Percentiles rank a stretch among this genome's conserved stretches.
Conservation (phyloP, 2,329 filamentous ascomycete genomes). For the Penicillium sp. region DNA sequence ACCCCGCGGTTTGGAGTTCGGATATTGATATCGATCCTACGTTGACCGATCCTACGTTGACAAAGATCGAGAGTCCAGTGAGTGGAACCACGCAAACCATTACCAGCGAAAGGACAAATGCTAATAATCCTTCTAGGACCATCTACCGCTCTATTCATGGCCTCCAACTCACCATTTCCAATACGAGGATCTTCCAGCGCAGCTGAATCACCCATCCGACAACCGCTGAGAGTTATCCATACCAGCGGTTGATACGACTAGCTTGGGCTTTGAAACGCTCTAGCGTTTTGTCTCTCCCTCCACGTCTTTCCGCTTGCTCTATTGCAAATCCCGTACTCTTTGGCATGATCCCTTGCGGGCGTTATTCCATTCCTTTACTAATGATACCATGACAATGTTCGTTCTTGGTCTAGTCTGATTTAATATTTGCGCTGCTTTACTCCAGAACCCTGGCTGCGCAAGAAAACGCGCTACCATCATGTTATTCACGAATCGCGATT, state of each 20-base stretch:
- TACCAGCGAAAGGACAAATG: not conserved
- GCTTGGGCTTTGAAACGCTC: not conserved
- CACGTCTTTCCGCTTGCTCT: not conserved
- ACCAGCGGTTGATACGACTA: not conserved
- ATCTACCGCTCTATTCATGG: conserved; percentile 3
- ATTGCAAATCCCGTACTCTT: not conserved
- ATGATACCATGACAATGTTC: not conserved
- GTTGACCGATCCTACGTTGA: conserved; percentile 1
- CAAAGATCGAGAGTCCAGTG: not conserved
- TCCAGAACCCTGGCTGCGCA: not conserved
- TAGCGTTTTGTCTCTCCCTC: not conserved
- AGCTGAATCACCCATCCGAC: not conserved
- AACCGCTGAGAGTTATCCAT: not conserved
- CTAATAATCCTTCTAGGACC: not conserved
- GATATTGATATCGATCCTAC: conserved; percentile 6
- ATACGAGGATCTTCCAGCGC: not conserved
- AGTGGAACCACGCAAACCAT: not conserved
- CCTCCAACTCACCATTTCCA: not conserved
- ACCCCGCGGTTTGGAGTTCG: not conserved
- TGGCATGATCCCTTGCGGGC: not conserved
- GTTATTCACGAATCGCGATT: no score
- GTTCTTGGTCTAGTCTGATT: not conserved
- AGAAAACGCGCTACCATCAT: not conserved
- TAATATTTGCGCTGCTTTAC: not conserved
- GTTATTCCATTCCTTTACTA: not conserved